Base-by-base conservation (phyloP, 106 monocot genomes). In the Posidonia australis region DNA sequence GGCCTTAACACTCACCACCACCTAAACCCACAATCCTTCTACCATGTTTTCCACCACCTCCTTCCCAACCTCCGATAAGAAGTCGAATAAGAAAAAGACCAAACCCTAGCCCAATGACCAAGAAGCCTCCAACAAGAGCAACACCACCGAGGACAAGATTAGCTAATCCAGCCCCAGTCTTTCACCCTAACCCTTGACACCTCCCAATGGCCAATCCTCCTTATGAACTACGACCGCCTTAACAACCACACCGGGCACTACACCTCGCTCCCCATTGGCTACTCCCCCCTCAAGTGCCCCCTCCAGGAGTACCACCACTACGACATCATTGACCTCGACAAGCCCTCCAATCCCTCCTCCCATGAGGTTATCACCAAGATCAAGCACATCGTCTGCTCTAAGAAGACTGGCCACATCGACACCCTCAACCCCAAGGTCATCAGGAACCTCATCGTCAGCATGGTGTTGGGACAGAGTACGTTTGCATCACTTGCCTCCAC, bases 321-420 rank as follows among this genome's bases (percentile, higher is more conserved):
- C 72, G 93, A 89, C 19, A 54, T 93, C 77, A 71, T 93, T 67
- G 89, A 93, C 74, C 88, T 93, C 61, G 93, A 93, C 75, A 93
- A 89, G 68, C 93, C 93, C 44, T 83, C 93, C 19, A 93, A 89
- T 27, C 89, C 93, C 0, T 93, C 93, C 20, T 88, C 89, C 25
- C 93, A 93, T 65, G 93, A 93, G 79, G 93, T 93, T 14, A 89
- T 93, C 59, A 89, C 93, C 12, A 89, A 85, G 89, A 89, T 88
- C 69, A 89, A 86, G 63, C 78, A 89, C 65, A 74, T 93, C 67
- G 73, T 93, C 53, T 82, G 93, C 18, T 46, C 77, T 11, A 89
- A 93, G 62, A 89, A 93, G 77, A 93, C 93, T 1, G 93, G 93
- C 48, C 93, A 93, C 77, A 72, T 72, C 30, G 89, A 89, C n/a